Evolutionary conservation across 257 asterid species (phyloP).

Genomic region (Ilex asprella): DNA sequence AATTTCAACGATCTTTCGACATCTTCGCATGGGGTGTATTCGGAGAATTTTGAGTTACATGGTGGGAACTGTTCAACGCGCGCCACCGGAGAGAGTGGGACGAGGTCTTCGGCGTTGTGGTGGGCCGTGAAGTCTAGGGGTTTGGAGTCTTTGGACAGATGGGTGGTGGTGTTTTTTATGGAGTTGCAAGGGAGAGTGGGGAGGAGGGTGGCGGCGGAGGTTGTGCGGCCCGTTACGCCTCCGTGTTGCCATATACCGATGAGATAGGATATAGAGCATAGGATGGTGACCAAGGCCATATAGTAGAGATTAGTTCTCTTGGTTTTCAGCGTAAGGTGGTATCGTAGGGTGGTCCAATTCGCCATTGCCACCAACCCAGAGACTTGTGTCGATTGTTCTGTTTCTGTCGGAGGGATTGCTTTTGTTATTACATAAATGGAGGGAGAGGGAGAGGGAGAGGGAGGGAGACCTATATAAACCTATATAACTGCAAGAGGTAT

Average conservation of each 20-base stretch:
- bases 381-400: conserved; percentile 1
- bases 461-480: too few species aligned
- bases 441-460: too few species aligned
- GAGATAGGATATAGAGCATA: conserved; percentile 65
- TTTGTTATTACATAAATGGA: too few species aligned
- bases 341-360: conserved; percentile 35
- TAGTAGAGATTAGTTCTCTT: conserved; percentile 55
- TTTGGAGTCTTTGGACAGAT: background rate
- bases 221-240: conserved; percentile 18
- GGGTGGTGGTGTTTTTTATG: background rate
- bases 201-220: conserved; percentile 23
- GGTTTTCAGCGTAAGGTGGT: conserved; percentile 39
- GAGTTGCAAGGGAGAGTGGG: conserved; percentile 40
- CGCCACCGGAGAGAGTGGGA: conserved; percentile 30
- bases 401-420: background rate
- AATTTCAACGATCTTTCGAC: conserved; percentile 49
- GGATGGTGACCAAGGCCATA: conserved; percentile 38
- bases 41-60: conserved; percentile 45
- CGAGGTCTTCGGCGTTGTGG: conserved; percentile 55
- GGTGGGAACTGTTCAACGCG: conserved; percentile 48
- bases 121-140: conserved; percentile 56
- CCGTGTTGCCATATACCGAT: conserved; percentile 68
- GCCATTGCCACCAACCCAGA: conserved; percentile 42
- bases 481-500: too few species aligned
- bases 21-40: conserved; percentile 92